Conservation (phyloP, 2,329 filamentous ascomycete genomes). For the Trichoderma asperellum region DNA sequence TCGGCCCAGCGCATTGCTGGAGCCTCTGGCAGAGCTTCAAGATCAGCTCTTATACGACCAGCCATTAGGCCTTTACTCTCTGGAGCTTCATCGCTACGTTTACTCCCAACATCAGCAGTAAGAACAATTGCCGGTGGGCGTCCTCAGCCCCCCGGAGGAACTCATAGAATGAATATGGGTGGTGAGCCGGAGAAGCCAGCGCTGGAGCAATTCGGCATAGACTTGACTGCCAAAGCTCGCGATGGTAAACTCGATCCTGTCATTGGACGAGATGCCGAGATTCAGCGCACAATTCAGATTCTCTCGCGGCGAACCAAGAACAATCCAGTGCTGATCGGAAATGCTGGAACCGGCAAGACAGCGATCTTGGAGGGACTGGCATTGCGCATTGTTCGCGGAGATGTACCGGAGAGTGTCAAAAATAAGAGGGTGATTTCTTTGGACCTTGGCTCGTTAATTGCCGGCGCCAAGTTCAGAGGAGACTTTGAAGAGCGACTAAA, state of each 20-base stretch:
- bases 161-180: constrained; percentile 89
- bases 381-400: constrained; percentile 84
- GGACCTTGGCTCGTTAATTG: constrained; percentile 90
- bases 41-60: constrained; percentile 39
- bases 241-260: constrained; percentile 94
- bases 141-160: constrained; percentile 87
- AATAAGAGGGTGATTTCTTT: constrained; percentile 87
- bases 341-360: constrained; percentile 90
- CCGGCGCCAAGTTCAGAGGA: constrained; percentile 91
- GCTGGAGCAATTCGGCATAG: constrained; percentile 87
- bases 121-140: constrained; percentile 70
- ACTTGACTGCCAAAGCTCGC: constrained; percentile 82
- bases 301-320: constrained; percentile 93
- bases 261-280: constrained; percentile 89
- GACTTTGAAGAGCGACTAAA: constrained; percentile 96
- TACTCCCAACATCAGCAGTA: constrained; percentile 47
- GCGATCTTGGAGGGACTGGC: constrained; percentile 90
- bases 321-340: constrained; percentile 91
- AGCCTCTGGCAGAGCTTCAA: constrained; percentile 37
- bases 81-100: constrained; percentile 32
- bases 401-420: constrained; percentile 95
- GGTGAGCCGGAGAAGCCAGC: constrained; percentile 76
- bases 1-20: constrained; percentile 46
- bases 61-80: not conserved
- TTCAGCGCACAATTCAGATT: constrained; percentile 92